Evolutionary conservation across 176 grass and related monocot species (phyloP), one percentile per base, ranked within the genome.

Genomic region (Juncus inflexus): DNA sequence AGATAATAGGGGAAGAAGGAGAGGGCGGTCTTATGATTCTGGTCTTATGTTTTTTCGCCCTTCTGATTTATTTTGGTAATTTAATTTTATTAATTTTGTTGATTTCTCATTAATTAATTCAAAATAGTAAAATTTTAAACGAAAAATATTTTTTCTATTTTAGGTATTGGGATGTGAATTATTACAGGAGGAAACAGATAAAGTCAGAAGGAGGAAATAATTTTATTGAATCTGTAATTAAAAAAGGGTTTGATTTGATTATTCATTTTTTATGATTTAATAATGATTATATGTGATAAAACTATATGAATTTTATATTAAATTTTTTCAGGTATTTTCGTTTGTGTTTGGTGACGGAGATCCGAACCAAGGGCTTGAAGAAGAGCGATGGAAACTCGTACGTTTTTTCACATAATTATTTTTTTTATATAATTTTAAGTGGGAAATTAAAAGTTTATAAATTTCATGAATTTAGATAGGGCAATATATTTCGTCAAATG

Each of bases 201-300:
- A 80, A 84, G 68, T 86, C 74, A 42, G 56, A 89, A 36, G 70
- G 85, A 4, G 74, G 82, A 66, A 91, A 89, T 82, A 92, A 91
- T 77, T 97, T 97, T 76, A 91, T 97, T 89, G 94, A 97, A 97
- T 97, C 94, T 91, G 94, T 97, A 97, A 96, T 89, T 58, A 80
- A 69, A 91, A 6, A 84, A 86, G 78, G 83, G 85, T 86, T 97
- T 97, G 83, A 82, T 63, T 89, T 86, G 73, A 82, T 84, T 80
- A 14, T 89, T 89, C 40, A 72, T 86, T 81, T 73, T 40, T 50
- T n/a, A 28, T 28, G 19, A 61, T 45, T 56, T 10, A 53, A 59
- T 58, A 61, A 54, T 51, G 13, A 28, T 74, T 19, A 3, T 43
- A 65, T 6, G 43, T 28, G 11, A 70, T 81, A 50, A 65, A 64